Percentiles rank a stretch among this genome's conserved stretches.
Evolutionary conservation across 192 early-diverging fungal genomes (phyloP).

Genomic region (Entomortierella chlamydospora): DNA sequence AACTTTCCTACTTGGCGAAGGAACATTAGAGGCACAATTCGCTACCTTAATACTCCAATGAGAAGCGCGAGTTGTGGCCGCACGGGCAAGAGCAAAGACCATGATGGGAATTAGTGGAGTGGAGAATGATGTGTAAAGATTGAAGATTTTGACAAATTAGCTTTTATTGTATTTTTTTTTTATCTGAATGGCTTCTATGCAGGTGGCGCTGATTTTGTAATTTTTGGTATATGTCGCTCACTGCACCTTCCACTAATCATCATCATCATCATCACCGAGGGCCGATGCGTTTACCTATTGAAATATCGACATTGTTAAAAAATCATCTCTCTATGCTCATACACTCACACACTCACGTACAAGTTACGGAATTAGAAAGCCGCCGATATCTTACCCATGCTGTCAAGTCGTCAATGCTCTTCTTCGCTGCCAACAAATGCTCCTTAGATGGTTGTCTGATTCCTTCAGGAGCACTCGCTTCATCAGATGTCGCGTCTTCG

Average conservation of each 20-base stretch:
- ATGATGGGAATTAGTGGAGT: constrained; percentile 18
- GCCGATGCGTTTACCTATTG: constrained; percentile 29
- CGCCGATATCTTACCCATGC: constrained; percentile 35
- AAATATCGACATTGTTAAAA: background rate
- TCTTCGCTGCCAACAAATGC: constrained; percentile 48
- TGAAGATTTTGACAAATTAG: background rate
- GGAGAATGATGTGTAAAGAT: constrained; percentile 1
- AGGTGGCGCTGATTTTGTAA: background rate
- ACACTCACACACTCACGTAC: background rate
- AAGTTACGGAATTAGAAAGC: background rate
- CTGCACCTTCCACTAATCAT: constrained; percentile 24
- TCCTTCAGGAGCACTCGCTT: constrained; percentile 9
- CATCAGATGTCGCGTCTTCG: background rate
- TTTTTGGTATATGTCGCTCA: too few species aligned
- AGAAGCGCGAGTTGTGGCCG: constrained; percentile 37
- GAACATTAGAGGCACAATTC: background rate
- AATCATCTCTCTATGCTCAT: background rate
- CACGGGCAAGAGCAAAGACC: constrained; percentile 49
- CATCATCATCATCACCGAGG: constrained; percentile 26
- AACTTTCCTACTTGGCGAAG: background rate
- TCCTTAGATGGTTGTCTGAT: constrained; percentile 38
- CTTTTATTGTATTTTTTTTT: background rate
- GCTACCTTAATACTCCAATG: constrained; percentile 53
- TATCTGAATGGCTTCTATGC: background rate
- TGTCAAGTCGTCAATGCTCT: constrained; percentile 52